Evolutionary conservation across 345 rosid species (phyloP).

Genomic region (Populus davidiana): DNA sequence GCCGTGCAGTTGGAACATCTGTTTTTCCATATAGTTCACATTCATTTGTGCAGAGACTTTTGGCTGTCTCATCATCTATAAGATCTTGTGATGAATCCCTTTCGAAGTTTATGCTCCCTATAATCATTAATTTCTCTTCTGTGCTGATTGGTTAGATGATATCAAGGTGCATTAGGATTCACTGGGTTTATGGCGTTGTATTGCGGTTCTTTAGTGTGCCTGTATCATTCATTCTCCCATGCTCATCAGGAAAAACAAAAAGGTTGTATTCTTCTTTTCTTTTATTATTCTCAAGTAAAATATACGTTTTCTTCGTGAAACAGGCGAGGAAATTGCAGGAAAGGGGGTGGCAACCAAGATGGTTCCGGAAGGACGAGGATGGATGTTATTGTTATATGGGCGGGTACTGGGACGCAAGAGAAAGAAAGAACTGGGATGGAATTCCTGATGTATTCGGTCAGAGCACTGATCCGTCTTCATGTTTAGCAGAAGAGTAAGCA

Average conservation of each 20-base stretch:
- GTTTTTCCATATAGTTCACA: not conserved
- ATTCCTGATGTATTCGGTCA: conserved; percentile 80
- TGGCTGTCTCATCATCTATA: not conserved
- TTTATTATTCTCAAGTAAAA: not conserved
- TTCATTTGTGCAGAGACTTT: not conserved
- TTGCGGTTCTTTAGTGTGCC: not conserved
- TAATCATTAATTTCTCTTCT: not conserved
- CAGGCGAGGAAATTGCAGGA: conserved; percentile 98
- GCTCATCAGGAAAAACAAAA: not conserved
- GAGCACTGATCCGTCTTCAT: conserved; percentile 34
- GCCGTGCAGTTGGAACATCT: not conserved
- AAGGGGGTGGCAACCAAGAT: conserved; percentile 96
- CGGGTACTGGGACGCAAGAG: conserved; percentile 96
- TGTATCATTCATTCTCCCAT: not conserved
- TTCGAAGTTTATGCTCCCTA: not conserved
- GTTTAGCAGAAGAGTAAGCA: conserved; percentile 32
- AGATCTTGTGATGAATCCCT: not conserved
- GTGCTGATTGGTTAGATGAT: not conserved
- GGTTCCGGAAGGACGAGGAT: conserved; percentile 84
- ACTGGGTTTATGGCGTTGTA: not conserved
- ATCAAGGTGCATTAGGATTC: not conserved
- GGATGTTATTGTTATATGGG: conserved; percentile 77
- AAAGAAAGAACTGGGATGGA: conserved; percentile 59
- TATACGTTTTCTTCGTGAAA: conserved; percentile 8
- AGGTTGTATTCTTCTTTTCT: not conserved